Conservation (phyloP, 2,329 filamentous ascomycete genomes). For the Cladosporium sphaerospermum region DNA sequence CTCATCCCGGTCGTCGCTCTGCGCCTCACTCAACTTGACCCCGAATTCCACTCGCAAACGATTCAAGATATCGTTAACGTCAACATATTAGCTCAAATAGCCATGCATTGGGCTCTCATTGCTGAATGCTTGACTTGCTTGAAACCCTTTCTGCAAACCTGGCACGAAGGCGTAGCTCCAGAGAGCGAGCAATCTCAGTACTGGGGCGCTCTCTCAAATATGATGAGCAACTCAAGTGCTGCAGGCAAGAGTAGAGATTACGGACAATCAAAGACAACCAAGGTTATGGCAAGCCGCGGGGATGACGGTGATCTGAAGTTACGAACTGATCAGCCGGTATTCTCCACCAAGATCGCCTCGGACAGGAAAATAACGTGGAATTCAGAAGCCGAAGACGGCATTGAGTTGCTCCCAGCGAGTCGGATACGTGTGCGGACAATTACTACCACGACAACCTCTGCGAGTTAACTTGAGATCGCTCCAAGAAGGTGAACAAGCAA, state of each 20-base stretch:
- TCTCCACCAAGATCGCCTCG: not conserved
- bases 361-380: not conserved
- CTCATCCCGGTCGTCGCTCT: not conserved
- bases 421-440: not conserved
- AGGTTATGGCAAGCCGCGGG: no score
- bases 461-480: no score
- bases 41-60: not conserved
- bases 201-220: not conserved
- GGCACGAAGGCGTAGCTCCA: not conserved
- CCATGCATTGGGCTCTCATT: not conserved
- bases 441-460: not conserved
- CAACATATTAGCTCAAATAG: not conserved
- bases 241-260: not conserved
- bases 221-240: not conserved
- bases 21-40: not conserved
- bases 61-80: not conserved
- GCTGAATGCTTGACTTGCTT: constrained; percentile 2
- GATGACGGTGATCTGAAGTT: not conserved
- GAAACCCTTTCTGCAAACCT: constrained; percentile 1
- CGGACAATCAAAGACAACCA: not conserved
- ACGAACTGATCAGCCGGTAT: not conserved
- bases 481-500: no score
- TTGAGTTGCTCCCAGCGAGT: constrained; percentile 1
- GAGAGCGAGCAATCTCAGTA: not conserved
- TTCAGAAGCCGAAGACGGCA: not conserved